These are phyloP conservation scores for Inonotus hispidus DNA, from an alignment of 1,284 basidiomycete genomes.

Conservation along the genomic window DNA sequence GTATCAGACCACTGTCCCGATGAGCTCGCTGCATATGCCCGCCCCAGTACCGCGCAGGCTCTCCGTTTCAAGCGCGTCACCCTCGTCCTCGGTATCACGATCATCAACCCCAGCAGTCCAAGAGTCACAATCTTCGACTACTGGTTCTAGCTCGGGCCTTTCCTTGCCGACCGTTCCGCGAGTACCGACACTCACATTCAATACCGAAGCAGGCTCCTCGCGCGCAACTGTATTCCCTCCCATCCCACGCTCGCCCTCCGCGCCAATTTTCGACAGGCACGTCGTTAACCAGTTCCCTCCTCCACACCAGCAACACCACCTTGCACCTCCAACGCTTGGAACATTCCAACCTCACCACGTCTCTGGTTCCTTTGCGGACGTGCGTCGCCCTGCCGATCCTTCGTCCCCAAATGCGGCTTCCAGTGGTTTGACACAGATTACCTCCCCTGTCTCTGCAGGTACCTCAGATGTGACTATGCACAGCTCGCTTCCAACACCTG, in stretches of 20 bases:
- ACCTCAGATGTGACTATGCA: neutral
- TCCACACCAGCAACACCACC: neutral
- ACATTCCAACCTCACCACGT: neutral
- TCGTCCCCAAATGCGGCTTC: neutral
- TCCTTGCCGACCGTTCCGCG: neutral
- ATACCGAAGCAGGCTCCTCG: neutral
- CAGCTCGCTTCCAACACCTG: neutral
- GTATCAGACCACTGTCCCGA: neutral
- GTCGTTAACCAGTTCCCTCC: neutral
- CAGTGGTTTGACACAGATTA: neutral
- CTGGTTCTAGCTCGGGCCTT: neutral
- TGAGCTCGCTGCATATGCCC: neutral
- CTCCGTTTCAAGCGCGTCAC: neutral
- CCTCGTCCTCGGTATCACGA: neutral
- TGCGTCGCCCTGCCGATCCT: constrained; percentile 2
- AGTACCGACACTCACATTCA: neutral
- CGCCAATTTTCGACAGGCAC: constrained; percentile 9
- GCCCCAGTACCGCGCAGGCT: neutral
- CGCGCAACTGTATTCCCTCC: neutral
- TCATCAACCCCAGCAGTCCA: neutral
- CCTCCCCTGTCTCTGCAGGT: neutral
- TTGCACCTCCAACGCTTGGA: neutral
- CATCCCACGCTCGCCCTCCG: constrained; percentile 16
- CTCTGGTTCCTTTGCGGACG: neutral
- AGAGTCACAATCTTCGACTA: neutral